Conservation (phyloP, 139 green algal species). For the Limnomonas spitsbergensis region DNA sequence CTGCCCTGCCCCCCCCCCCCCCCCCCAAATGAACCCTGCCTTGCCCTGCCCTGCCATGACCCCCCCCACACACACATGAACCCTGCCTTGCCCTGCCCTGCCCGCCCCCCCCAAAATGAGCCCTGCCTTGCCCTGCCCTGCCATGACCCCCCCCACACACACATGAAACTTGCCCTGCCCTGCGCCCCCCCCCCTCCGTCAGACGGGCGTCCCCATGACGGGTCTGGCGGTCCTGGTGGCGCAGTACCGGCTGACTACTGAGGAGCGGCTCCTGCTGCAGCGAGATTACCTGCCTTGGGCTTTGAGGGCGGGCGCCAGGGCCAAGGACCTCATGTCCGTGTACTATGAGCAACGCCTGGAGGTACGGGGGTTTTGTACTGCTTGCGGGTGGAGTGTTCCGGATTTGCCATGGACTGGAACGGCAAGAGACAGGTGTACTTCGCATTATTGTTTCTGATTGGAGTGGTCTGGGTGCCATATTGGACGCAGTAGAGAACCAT, state of each 20-base stretch:
- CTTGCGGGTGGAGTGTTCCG: background rate
- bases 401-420: background rate
- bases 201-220: slow-evolving; percentile 95
- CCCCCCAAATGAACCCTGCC: too few relatives aligned
- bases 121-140: too few relatives aligned
- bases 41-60: too few relatives aligned
- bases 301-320: slow-evolving; percentile 65
- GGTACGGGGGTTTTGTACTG: slow-evolving; percentile 32
- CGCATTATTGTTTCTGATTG: background rate
- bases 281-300: slow-evolving; percentile 83
- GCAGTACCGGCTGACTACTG: slow-evolving; percentile 59
- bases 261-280: slow-evolving; percentile 61
- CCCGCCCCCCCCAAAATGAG: too few relatives aligned
- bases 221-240: slow-evolving; percentile 75
- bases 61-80: too few relatives aligned
- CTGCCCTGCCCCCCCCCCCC: too few relatives aligned
- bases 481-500: too few relatives aligned
- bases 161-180: too few relatives aligned
- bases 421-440: background rate
- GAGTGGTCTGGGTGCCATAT: background rate
- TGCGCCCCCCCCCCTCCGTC: too few relatives aligned
- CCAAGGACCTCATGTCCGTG: slow-evolving; percentile 81
- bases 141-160: too few relatives aligned
- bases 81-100: too few relatives aligned
- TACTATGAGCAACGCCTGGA: slow-evolving; percentile 87